phyloP scores from a whole-genome alignment of 345 rosid species.

The Pugionium dolabratum region DNA sequence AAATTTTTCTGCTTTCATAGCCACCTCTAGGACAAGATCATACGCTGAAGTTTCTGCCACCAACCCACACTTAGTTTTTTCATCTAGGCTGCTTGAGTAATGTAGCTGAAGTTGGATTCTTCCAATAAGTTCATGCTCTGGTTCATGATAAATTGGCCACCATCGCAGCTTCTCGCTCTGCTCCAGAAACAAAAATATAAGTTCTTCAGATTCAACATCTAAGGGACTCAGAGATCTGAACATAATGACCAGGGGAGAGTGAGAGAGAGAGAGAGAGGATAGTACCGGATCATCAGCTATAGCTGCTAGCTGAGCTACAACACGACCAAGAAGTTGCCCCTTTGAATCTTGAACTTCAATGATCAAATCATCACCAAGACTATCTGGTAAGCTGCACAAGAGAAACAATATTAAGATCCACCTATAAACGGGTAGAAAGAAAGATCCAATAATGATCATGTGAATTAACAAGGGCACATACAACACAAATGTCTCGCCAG shows the following conservation, averaged over 20 bases:
- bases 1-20: conserved; percentile 80
- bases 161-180: conserved; percentile 85
- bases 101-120: conserved; percentile 68
- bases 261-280: conserved; percentile 15
- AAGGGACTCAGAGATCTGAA: conserved; percentile 6
- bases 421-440: conserved; percentile 6
- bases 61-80: conserved; percentile 76
- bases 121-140: conserved; percentile 92
- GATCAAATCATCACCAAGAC: conserved; percentile 82
- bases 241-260: not conserved
- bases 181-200: conserved; percentile 27
- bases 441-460: not conserved
- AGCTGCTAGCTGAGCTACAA: conserved; percentile 77
- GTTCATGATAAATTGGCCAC: conserved; percentile 92
- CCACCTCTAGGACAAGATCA: conserved; percentile 85
- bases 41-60: conserved; percentile 97
- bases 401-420: conserved; percentile 22
- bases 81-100: conserved; percentile 79
- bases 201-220: conserved; percentile 17
- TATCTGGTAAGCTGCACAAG: conserved; percentile 81
- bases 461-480: conserved; percentile 46
- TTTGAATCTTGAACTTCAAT: conserved; percentile 82
- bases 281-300: conserved; percentile 76
- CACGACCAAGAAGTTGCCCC: conserved; percentile 79
- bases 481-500: conserved; percentile 82